Evolutionary conservation across 148 eudicot genomes (phyloP).

Genomic region (Salicornia ramosissima): DNA sequence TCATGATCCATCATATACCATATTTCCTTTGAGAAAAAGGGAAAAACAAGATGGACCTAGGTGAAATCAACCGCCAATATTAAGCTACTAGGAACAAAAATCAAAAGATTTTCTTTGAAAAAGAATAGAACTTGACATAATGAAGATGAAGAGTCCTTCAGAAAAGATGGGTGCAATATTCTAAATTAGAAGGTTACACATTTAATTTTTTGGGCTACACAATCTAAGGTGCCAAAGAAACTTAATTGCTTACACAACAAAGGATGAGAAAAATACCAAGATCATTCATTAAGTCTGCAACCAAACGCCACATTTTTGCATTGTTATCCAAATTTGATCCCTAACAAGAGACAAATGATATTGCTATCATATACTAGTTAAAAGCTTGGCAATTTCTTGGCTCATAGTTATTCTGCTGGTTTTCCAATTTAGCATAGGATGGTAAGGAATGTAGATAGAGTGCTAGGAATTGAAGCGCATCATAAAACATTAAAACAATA

Average conservation of each 20-base stretch:
- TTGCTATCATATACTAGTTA: conserved; percentile 17
- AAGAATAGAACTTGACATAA: background rate
- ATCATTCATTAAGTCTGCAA: conserved; percentile 99
- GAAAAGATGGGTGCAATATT: background rate
- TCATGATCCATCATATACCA: too few relatives aligned
- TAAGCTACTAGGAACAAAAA: background rate
- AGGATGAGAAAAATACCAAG: conserved; percentile 56
- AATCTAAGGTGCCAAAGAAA: conserved; percentile 3
- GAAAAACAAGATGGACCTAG: background rate
- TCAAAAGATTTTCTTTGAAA: background rate
- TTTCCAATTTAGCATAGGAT: background rate
- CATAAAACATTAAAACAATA: background rate
- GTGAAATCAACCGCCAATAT: background rate
- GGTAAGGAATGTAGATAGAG: background rate
- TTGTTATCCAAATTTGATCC: conserved; percentile 94
- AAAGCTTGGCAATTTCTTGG: background rate
- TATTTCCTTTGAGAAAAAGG: too few relatives aligned
- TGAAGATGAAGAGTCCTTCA: background rate
- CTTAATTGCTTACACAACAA: background rate
- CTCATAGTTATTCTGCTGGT: background rate
- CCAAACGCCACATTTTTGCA: conserved; percentile 99
- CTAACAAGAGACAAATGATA: conserved; percentile 37
- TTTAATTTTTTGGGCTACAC: background rate
- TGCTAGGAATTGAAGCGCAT: background rate
- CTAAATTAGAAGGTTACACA: background rate